Evolutionary conservation across 805 yeast genomes (phyloP).

Genomic region (Monosporozyma servazzii): DNA sequence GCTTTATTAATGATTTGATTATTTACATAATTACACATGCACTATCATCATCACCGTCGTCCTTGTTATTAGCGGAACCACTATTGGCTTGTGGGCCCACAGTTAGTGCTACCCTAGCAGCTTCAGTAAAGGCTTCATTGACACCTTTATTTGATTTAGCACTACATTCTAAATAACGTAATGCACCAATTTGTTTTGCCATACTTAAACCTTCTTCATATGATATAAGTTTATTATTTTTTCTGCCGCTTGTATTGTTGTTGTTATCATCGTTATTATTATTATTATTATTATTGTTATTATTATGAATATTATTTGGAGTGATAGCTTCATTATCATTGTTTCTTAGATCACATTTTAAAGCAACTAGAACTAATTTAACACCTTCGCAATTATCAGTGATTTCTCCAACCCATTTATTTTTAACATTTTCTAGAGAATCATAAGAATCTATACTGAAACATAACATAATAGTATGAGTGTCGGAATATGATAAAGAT

Average conservation of each 20-base stretch:
- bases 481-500: conserved; percentile 84
- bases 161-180: conserved; percentile 91
- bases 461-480: conserved; percentile 83
- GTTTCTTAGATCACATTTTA: conserved; percentile 80
- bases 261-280: conserved; percentile 21
- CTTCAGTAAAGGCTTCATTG: conserved; percentile 98
- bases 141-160: conserved; percentile 96
- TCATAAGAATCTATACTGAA: conserved; percentile 86
- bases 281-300: conserved; percentile 14
- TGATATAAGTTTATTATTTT: conserved; percentile 48
- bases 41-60: conserved; percentile 19
- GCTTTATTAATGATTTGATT: not conserved
- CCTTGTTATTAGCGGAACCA: conserved; percentile 32
- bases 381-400: conserved; percentile 89
- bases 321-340: conserved; percentile 38
- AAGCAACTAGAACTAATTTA: conserved; percentile 85
- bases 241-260: conserved; percentile 33
- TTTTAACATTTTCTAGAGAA: conserved; percentile 85
- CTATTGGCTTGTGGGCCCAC: conserved; percentile 72
- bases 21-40: conserved; percentile 36
- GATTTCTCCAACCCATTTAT: conserved; percentile 91
- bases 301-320: conserved; percentile 21
- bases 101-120: conserved; percentile 90
- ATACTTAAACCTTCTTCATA: conserved; percentile 91
- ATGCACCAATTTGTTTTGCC: conserved; percentile 88